These are phyloP conservation scores for Melampsora larici-populina DNA, from an alignment of 1,284 basidiomycete genomes.

Conservation along the genomic window DNA sequence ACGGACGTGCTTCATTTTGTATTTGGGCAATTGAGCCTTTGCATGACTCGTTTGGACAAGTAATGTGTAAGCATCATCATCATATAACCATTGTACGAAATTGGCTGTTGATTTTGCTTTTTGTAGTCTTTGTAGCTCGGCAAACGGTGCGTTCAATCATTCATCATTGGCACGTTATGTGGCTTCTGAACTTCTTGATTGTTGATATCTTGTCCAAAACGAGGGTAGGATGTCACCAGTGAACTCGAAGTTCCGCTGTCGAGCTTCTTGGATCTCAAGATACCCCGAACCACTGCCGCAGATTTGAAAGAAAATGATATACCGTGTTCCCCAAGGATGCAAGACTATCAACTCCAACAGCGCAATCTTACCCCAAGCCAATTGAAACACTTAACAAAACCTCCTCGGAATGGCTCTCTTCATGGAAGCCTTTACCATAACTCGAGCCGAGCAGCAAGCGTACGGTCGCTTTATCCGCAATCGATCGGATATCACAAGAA, in stretches of 20 bases:
- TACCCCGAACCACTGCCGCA: neutral
- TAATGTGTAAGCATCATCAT: neutral
- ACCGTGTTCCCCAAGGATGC: neutral
- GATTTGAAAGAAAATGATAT: neutral
- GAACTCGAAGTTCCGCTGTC: neutral
- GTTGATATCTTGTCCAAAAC: neutral
- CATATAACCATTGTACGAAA: neutral
- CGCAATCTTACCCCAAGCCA: neutral
- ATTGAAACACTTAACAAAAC: neutral
- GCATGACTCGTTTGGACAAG: neutral
- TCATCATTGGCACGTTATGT: neutral
- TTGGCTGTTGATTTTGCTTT: too few relatives aligned
- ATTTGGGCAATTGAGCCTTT: neutral
- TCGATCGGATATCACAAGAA: neutral
- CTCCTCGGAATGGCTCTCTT: neutral
- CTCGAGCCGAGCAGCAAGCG: neutral
- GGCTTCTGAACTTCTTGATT: neutral
- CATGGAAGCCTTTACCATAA: neutral
- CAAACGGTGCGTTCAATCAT: neutral
- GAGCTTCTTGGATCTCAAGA: neutral
- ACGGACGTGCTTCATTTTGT: neutral
- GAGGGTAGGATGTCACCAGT: neutral
- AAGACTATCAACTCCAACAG: neutral
- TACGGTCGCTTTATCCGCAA: neutral
- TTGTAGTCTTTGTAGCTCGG: slow-evolving; percentile 2